Base-by-base conservation (phyloP, 257 asterid species). In the Haberlea rhodopensis region DNA sequence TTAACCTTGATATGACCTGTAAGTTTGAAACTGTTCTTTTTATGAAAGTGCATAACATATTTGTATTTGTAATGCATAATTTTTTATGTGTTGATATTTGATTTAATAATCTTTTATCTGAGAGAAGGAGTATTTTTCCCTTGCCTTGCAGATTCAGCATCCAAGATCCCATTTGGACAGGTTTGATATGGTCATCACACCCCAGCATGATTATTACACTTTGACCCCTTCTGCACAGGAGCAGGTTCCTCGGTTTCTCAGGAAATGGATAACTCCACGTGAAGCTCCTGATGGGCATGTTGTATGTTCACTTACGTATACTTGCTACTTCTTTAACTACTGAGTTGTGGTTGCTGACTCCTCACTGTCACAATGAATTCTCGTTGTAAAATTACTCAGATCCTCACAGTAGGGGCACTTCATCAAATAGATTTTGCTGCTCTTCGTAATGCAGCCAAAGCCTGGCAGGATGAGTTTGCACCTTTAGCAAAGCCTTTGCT, bases 111-210 rank as follows among this genome's bases (percentile, higher is more conserved):
- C 29, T 64, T 13, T 18, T 19, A 25, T 6, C 55, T 63, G 32
- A 48, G 25, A 21, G 28, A 26, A 23, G 34, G 32, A 27, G 24
- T 53, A 48, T 67, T 20, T 29, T 68, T 51, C 57, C 43, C 71
- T 63, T 49, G 59, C 62, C 57, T 74, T 81, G 67, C 95, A 94
- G 99, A 82, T 94, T 84, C 99, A 94, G 81, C 99, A 94, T 76
- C 99, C 99, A 48, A 79, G 97, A 73, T 84, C 95, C 66, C 89
- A 71, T 70, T 80, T 94, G 81, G 90, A 90, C 53, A 84, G 97
- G 76, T 94, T 94, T 66, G 99, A 94, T 85, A 73, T 94, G 85
- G 97, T 94, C 68, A 84, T 94, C 67, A 75, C 95, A 57, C 97
- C 97, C 49, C 81, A 80, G 70, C 99, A 94, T 72, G 99, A 94